Evolutionary conservation across 805 yeast species (phyloP).

Genomic region (Zygosaccharomyces rouxii): DNA sequence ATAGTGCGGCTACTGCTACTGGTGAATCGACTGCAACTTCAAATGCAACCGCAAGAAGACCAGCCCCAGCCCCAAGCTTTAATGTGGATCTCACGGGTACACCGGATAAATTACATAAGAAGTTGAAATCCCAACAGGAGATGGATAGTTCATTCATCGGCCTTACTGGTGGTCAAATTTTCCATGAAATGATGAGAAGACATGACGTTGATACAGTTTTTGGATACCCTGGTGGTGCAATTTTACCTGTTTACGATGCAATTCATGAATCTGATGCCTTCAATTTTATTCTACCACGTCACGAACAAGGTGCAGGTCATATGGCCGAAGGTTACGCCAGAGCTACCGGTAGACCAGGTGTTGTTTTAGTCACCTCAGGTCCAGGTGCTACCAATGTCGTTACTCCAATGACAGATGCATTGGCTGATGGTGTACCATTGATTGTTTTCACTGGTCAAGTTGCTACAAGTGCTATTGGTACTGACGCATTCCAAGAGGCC

Average conservation of each 20-base stretch:
- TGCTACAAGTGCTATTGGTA: slow-evolving; percentile 91
- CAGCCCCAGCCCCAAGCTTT: slow-evolving; percentile 38
- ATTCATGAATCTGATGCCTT: slow-evolving; percentile 86
- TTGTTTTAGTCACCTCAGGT: slow-evolving; percentile 96
- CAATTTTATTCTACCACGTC: slow-evolving; percentile 88
- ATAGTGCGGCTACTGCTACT: slow-evolving; percentile 14
- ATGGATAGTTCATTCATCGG: slow-evolving; percentile 91
- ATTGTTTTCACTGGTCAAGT: slow-evolving; percentile 98
- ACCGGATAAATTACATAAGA: slow-evolving; percentile 12
- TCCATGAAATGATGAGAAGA: slow-evolving; percentile 97
- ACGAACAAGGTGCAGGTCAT: slow-evolving; percentile 99
- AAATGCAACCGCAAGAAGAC: slow-evolving; percentile 21
- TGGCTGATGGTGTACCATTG: slow-evolving; percentile 95
- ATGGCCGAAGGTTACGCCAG: slow-evolving; percentile 99
- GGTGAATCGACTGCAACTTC: background rate
- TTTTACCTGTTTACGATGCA: slow-evolving; percentile 95
- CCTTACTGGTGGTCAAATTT: slow-evolving; percentile 95
- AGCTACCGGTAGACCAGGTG: slow-evolving; percentile 94
- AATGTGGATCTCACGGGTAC: slow-evolving; percentile 24
- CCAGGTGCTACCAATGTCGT: slow-evolving; percentile 98
- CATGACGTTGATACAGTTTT: slow-evolving; percentile 93
- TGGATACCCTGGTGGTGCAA: slow-evolving; percentile 99
- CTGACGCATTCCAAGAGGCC: slow-evolving; percentile 99
- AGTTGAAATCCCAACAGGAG: slow-evolving; percentile 11
- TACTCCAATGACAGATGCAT: slow-evolving; percentile 98